A percentile compares a stretch with the other conserved stretches of the same genome.
phyloP scores from a whole-genome alignment of 495 filamentous ascomycete species.

The Aspergillus heteromorphus region DNA sequence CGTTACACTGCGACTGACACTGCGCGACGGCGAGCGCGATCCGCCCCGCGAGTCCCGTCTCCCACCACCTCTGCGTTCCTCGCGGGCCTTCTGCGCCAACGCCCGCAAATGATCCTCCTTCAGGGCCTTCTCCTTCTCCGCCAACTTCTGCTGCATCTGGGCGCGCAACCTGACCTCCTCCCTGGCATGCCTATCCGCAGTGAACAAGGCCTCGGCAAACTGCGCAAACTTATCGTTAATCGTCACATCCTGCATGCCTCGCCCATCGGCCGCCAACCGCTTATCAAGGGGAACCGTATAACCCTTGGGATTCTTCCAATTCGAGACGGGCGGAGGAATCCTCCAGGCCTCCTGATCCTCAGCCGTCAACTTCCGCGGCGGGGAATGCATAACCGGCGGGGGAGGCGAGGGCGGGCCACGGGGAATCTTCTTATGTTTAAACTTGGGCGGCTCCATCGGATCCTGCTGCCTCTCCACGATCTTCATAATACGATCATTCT shows the following conservation, averaged over 20 bases:
- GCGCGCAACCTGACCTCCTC: constrained; percentile 92
- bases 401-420: constrained; percentile 89
- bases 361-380: constrained; percentile 89
- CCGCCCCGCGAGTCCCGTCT: constrained; percentile 30
- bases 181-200: constrained; percentile 88
- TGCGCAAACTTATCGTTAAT: constrained; percentile 99
- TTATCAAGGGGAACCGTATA: constrained; percentile 97
- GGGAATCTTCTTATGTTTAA: constrained; percentile 98
- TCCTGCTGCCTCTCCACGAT: constrained; percentile 93
- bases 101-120: constrained; percentile 91
- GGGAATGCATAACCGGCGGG: constrained; percentile 91
- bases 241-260: constrained; percentile 86
- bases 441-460: constrained; percentile 97
- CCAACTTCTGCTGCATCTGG: constrained; percentile 92
- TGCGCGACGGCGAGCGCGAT: constrained; percentile 31
- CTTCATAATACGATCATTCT: constrained; percentile 96
- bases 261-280: constrained; percentile 90
- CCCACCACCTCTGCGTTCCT: constrained; percentile 56
- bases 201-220: constrained; percentile 90
- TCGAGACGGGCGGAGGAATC: constrained; percentile 89
- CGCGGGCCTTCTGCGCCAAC: constrained; percentile 86
- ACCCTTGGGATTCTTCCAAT: constrained; percentile 99
- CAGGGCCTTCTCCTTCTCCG: constrained; percentile 90
- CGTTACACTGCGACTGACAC: constrained; percentile 48
- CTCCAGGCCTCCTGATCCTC: constrained; percentile 97